Base-by-base conservation (phyloP, 306 rosid species). In the Hippophae rhamnoides region DNA sequence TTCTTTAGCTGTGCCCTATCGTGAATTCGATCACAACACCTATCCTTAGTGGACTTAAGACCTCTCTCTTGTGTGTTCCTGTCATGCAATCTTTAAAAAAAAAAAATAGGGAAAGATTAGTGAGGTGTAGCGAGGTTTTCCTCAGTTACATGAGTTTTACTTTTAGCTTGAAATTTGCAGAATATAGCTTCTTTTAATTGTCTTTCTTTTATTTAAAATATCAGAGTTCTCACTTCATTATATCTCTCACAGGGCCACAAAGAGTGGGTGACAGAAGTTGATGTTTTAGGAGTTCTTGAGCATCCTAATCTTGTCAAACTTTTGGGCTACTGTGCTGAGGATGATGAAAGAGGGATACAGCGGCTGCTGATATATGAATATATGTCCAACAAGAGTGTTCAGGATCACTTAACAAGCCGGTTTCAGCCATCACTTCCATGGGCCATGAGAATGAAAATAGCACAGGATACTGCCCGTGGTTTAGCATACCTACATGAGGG, bases 191-290 rank as follows among this genome's bases (percentile, higher is more conserved):
- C 5, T 2, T 4, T 31, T 31, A 31, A 31, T 31, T 31, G 38
- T 31, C 5, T 31, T 31, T 31, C 38, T 26, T 6, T 1, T 27
- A 31, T 31, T 31, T 31, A 31, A 31, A 31, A 31, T 31, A 31
- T 31, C 38, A 31, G 38, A 31, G 38, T 31, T 31, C 38, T 31
- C 38, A 31, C 13, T 65, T 44, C 7, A 5, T 43, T 23, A 45
- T 23, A 27, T 51, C 10, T 62, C 52, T 45, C 62, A 64, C 69
- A 81, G 87, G 87, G 87, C 38, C 87, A 81, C 63, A 81, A 78
- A 73, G 87, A 81, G 69, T 81, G 87, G 87, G 84, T 81, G 67
- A 81, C 84, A 31, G 87, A 81, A 75, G 84, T 78, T n/a, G 72
- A 81, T 56, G 80, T 81, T 57, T 60, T 81, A 63, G 87, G 81